Evolutionary conservation across 306 rosid genomes (phyloP), one percentile per base, ranked within the genome.

Genomic region (Abrus precatorius): DNA sequence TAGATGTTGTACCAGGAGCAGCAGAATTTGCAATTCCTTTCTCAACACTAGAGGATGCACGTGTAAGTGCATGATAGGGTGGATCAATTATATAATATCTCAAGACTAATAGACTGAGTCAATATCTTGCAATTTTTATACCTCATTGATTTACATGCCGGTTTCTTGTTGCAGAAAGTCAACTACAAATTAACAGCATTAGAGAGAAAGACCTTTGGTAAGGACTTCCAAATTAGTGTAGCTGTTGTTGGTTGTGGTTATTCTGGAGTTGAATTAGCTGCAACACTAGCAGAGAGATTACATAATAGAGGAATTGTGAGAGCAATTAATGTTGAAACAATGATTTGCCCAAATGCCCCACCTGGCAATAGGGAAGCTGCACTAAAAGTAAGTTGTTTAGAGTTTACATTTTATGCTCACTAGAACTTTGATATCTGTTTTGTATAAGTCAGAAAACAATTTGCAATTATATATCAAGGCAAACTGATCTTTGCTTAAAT

Each of bases 191-290:
- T 93, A 72, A 90, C 79, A 88, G 54, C 85, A 76, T 86, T 95
- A 77, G 99, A 95, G 94, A 90, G 97, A 77, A 87, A 70, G 83
- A 86, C 86, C 83, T 95, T 95, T 41, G 92, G 89, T 32, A 87
- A 86, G 86, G 88, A 88, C 72, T 67, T 89, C 61, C 86, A 87
- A 56, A 88, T 95, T 78, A 90, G 89, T 71, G 99, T 93, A 77
- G 97, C 89, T 59, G 88, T 95, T 78, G 99, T 95, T 78, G 99
- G 99, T 80, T 95, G 98, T 83, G 99, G 99, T 78, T 95, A 95
- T 74, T 75, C 99, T 14, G 99, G 97, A 69, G 90, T 95, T 40
- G 99, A 95, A 88, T 86, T 95, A 81, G 97, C 99, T 65, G 99
- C 99, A 76, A 95, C 98, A 14, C 53, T 95, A 55, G 92, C 96